Evolutionary conservation across 129 eudicot genomes (phyloP).

Genomic region (Tagetes patula): DNA sequence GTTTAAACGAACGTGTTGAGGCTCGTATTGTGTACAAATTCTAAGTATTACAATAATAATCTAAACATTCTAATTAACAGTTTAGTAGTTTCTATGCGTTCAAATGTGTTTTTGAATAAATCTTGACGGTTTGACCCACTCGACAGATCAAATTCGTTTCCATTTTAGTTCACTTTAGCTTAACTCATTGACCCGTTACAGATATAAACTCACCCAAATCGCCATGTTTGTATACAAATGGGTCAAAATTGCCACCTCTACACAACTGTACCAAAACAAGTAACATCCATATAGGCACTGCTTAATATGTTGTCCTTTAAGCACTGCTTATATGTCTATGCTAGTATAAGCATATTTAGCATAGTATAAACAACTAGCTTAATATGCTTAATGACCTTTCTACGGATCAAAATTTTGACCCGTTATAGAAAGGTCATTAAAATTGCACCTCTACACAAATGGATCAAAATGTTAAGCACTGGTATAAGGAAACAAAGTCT

Average conservation of each 20-base stretch:
- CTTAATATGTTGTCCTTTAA: not conserved
- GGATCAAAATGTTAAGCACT: not conserved
- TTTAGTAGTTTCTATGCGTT: too few species aligned
- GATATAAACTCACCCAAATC: too few species aligned
- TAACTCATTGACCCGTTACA: not conserved
- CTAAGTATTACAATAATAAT: not conserved
- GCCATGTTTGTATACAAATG: not conserved
- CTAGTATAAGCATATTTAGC: too few species aligned
- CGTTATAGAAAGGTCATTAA: too few species aligned
- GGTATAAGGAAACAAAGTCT: not conserved
- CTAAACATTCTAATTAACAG: not conserved
- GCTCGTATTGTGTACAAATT: too few species aligned
- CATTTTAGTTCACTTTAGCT: not conserved
- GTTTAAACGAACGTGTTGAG: not conserved
- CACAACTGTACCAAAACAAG: not conserved
- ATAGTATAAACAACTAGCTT: too few species aligned
- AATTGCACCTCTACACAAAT: too few species aligned
- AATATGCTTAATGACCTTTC: too few species aligned
- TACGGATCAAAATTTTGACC: too few species aligned
- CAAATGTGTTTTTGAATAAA: too few species aligned
- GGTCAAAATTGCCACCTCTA: not conserved
- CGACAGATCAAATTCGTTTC: not conserved
- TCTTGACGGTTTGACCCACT: not conserved
- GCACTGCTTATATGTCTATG: not conserved
- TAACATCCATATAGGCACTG: not conserved